phyloP scores from a whole-genome alignment of 169 alveolate species.

The Plasmodium reichenowi region DNA sequence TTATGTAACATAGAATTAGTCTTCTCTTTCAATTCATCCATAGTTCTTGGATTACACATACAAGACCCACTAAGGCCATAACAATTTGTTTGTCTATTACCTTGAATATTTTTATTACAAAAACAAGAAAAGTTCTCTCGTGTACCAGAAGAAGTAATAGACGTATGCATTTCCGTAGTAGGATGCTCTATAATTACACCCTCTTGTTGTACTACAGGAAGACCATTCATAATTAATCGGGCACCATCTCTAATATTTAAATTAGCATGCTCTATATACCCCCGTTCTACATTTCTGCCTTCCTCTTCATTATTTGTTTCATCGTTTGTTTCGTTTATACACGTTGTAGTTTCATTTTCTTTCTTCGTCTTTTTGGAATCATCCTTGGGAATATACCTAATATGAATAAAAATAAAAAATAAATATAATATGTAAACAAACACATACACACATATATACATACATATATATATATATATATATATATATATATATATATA shows the following conservation, averaged over 20 bases:
- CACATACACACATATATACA: neutral
- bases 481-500: neutral
- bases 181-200: neutral
- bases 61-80: conserved; percentile 49
- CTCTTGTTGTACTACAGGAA: conserved; percentile 5
- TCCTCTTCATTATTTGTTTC: neutral
- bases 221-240: conserved; percentile 22
- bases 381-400: conserved; percentile 84
- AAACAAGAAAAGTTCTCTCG: conserved; percentile 25
- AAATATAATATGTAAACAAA: neutral
- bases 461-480: neutral
- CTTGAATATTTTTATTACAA: conserved; percentile 77
- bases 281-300: neutral
- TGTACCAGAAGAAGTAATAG: neutral
- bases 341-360: neutral
- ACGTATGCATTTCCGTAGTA: neutral
- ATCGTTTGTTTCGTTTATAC: neutral
- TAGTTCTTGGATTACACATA: conserved; percentile 11
- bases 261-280: neutral
- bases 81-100: conserved; percentile 53
- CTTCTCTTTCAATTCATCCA: conserved; percentile 25
- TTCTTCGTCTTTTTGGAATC: neutral
- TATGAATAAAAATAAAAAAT: neutral
- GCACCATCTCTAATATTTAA: conserved; percentile 22
- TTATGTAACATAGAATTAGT: conserved; percentile 16